phyloP scores from a whole-genome alignment of 176 grass and related monocot genomes.

The Saccharum officinarum region DNA sequence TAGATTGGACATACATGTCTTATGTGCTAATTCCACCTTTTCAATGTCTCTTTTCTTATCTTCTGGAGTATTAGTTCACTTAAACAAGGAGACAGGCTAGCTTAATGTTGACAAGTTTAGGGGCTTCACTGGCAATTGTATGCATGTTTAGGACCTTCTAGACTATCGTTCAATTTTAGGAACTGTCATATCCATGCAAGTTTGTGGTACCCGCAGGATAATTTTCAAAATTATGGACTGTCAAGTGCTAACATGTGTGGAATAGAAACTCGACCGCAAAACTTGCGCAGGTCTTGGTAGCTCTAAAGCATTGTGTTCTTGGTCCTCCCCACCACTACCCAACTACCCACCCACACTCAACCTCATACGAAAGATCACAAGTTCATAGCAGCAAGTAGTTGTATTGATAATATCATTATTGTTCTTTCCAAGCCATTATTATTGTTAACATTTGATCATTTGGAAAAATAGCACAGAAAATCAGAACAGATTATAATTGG shows the following conservation, averaged over 20 bases:
- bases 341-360: not conserved
- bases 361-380: not conserved
- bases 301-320: not conserved
- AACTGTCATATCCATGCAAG: not conserved
- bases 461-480: conserved; percentile 11
- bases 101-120: not conserved
- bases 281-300: not conserved
- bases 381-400: not conserved
- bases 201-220: not conserved
- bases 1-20: not conserved
- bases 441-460: conserved; percentile 22
- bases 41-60: not conserved
- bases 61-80: not conserved
- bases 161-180: not conserved
- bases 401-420: conserved; percentile 4
- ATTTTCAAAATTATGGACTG: conserved; percentile 2
- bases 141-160: conserved; percentile 1
- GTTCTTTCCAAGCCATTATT: conserved; percentile 2
- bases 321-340: not conserved
- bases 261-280: not conserved
- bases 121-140: not conserved
- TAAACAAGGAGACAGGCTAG: not conserved
- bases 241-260: not conserved
- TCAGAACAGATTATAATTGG: conserved; percentile 8
- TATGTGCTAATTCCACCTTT: not conserved